Evolutionary conservation across 495 filamentous ascomycete species (phyloP).

Genomic region (Daldinia decipiens): DNA sequence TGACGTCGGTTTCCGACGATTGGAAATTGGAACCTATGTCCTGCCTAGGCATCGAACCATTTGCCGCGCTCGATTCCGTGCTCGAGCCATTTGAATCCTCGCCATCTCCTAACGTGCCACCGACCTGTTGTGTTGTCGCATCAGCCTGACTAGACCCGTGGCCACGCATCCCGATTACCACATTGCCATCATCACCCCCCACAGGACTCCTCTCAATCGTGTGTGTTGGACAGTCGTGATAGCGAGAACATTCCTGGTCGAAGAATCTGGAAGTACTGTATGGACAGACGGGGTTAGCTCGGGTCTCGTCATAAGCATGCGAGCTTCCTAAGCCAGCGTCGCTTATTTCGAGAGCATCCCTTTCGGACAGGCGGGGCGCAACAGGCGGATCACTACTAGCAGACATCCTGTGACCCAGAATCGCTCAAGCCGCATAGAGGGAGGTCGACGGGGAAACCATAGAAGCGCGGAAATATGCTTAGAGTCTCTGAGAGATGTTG

Average conservation of each 20-base stretch:
- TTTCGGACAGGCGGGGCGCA: constrained; percentile 2
- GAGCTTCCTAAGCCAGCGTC: constrained; percentile 34
- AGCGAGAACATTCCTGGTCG: constrained; percentile 56
- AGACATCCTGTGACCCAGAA: constrained; percentile 32
- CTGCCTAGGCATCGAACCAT: constrained; percentile 2
- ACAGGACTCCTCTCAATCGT: constrained; percentile 38
- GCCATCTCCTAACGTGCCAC: not conserved
- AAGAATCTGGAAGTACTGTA: constrained; percentile 50
- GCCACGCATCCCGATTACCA: not conserved
- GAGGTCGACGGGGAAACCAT: constrained; percentile 14
- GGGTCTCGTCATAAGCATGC: constrained; percentile 14
- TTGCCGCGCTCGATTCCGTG: not conserved
- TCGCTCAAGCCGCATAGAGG: constrained; percentile 24
- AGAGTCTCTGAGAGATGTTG: not conserved
- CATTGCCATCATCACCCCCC: not conserved
- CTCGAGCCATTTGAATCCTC: not conserved
- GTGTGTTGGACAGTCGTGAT: constrained; percentile 58
- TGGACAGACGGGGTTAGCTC: constrained; percentile 38
- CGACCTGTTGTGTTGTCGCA: not conserved
- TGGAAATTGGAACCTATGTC: not conserved
- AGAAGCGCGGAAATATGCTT: constrained; percentile 12
- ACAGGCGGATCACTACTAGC: not conserved
- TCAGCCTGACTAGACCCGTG: not conserved
- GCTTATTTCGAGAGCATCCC: constrained; percentile 10
- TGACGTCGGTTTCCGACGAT: not conserved